Evolutionary conservation across 352 stramenopile genomes (phyloP), one percentile per base, ranked within the genome.

Genomic region (Phytophthora gonapodyides): DNA sequence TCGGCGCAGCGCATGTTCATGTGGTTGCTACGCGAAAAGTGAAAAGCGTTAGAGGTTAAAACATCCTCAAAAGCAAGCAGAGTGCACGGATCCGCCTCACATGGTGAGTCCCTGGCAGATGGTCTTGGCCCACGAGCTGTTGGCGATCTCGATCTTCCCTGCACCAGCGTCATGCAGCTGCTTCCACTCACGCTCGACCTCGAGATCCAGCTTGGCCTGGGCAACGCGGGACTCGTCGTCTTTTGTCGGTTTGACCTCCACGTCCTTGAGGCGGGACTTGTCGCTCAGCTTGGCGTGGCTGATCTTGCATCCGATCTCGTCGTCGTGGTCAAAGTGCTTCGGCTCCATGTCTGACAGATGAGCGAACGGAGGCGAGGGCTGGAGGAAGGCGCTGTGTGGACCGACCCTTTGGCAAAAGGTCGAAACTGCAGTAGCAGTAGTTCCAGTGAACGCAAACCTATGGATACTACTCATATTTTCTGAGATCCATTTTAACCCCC

Each of bases 1-100:
- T 93, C 83, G 12, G 70, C 87, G 21, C 84, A 93, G 34, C 87
- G 75, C 87, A 96, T 96, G 62, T 93, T 96, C 87, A 96, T 96
- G 66, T 91, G 75, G 57, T 96, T 96, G 51, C 84, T 96, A 50
- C 21, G 46, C 37, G 47, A 64, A 2, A 16, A 38, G 17, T 9
- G 24, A 36, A 27, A 7, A 40, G 16, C n/a, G 41, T 65, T 46
- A 65, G 37, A 17, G 15, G 27, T 27, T 27, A 27, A 27, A 27
- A 27, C 24, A 27, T 27, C 24, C 24, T 27, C n/a, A 27, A 27
- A 27, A 27, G 24, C 24, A 6, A 6, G 24, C 3, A 27, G 6
- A 27, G 24, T 27, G 24, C 17, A n/a, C 12, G 31, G n/a, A 35
- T 13, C 21, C 7, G 11, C 11, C 52, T 57, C 50, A 94, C 84